phyloP scores from a whole-genome alignment of 805 yeast species.

The Zygoascus biomembranicola region DNA sequence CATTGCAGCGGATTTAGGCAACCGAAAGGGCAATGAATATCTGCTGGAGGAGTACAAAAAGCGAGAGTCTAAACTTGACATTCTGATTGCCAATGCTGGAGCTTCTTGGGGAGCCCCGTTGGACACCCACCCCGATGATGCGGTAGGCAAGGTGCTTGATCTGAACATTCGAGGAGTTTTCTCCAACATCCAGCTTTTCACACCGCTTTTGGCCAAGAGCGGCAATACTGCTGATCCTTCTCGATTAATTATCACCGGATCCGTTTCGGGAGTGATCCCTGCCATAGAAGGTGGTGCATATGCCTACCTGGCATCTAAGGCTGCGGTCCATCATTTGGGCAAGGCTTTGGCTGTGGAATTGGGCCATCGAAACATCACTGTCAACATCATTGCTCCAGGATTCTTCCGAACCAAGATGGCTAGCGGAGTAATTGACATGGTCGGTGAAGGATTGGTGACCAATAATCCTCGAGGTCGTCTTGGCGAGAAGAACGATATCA shows the following conservation, averaged over 20 bases:
- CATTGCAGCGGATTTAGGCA: constrained; percentile 51
- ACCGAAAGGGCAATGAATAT: constrained; percentile 38
- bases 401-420: constrained; percentile 73
- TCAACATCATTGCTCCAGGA: constrained; percentile 67
- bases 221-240: constrained; percentile 53
- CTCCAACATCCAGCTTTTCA: constrained; percentile 52
- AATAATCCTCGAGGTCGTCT: constrained; percentile 56
- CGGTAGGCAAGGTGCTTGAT: constrained; percentile 53
- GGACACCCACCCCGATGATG: constrained; percentile 50
- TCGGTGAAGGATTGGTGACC: constrained; percentile 44
- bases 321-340: constrained; percentile 64
- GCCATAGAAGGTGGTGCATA: constrained; percentile 46
- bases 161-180: constrained; percentile 64
- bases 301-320: constrained; percentile 68
- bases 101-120: constrained; percentile 70
- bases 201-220: constrained; percentile 47
- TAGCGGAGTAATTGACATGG: constrained; percentile 46
- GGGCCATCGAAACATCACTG: constrained; percentile 60
- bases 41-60: constrained; percentile 36
- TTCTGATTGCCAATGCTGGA: constrained; percentile 70
- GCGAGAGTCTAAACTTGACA: constrained; percentile 42
- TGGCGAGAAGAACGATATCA: constrained; percentile 54
- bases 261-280: constrained; percentile 47
- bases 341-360: constrained; percentile 55
- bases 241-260: constrained; percentile 57